Evolutionary conservation across 1,284 basidiomycete species (phyloP).

Genomic region (Austroboletus novae-zelandiae): DNA sequence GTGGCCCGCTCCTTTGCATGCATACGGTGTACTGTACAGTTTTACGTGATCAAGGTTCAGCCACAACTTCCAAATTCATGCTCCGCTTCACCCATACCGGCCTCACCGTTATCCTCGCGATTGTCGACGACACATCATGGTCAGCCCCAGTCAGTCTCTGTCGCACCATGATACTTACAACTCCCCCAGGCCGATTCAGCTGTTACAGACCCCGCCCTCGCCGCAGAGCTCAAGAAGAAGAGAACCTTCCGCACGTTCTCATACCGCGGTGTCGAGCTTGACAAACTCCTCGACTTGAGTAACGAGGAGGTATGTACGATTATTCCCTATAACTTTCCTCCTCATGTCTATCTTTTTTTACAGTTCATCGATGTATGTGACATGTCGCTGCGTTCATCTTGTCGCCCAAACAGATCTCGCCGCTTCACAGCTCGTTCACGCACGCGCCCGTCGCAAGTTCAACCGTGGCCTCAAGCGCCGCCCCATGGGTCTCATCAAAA

Average conservation of each 20-base stretch:
- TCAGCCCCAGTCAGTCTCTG: conserved; percentile 31
- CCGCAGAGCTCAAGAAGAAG: conserved; percentile 96
- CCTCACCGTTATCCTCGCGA: conserved; percentile 22
- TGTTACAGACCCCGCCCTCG: conserved; percentile 84
- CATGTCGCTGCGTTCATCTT: conserved; percentile 5
- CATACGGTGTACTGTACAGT: conserved; percentile 53
- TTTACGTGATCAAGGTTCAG: conserved; percentile 43
- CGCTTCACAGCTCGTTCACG: conserved; percentile 83
- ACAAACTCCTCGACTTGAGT: conserved; percentile 94
- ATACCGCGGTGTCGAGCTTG: conserved; percentile 96
- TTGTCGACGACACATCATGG: conserved; percentile 52
- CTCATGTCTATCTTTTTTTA: neutral
- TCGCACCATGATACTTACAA: neutral
- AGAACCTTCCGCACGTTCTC: conserved; percentile 98
- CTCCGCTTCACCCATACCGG: conserved; percentile 36
- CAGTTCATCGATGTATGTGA: conserved; percentile 74
- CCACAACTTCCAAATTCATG: conserved; percentile 42
- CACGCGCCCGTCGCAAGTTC: conserved; percentile 98
- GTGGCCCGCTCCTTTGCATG: neutral
- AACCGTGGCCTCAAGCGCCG: conserved; percentile 98
- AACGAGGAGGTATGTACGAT: conserved; percentile 80
- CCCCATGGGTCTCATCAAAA: conserved; percentile 99
- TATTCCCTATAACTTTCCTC: neutral
- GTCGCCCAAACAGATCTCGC: conserved; percentile 4
- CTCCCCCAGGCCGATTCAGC: conserved; percentile 65